These are phyloP conservation scores for Piromyces sp. DNA, from an alignment of 192 early-diverging fungal species.

Conservation along the genomic window DNA sequence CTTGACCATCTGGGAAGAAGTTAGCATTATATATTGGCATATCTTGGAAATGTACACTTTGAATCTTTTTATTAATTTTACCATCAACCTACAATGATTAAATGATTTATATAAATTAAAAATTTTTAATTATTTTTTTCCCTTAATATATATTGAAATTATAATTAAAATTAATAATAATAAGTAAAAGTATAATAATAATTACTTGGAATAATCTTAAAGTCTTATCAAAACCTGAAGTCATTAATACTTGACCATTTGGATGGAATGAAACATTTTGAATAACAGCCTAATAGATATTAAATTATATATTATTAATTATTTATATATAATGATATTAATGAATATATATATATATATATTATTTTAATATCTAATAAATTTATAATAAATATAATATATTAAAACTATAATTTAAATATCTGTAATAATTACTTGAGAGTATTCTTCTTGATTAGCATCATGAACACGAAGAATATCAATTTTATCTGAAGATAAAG, in stretches of 20 bases:
- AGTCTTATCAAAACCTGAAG: conserved; percentile 75
- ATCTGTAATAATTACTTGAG: conserved; percentile 21
- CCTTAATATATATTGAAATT: background rate
- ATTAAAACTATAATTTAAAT: no score
- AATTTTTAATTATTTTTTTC: background rate
- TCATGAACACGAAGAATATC: conserved; percentile 53
- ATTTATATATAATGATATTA: no score
- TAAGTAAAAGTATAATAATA: no score
- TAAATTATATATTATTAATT: no score
- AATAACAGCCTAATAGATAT: conserved; percentile 39
- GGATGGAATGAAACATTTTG: conserved; percentile 74
- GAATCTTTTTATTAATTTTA: conserved; percentile 79
- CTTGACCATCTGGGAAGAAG: conserved; percentile 56
- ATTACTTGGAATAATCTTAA: conserved; percentile 61
- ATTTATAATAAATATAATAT: no score
- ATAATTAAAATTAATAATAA: no score
- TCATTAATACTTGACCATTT: conserved; percentile 67
- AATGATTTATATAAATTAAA: no score
- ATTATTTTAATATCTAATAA: no score
- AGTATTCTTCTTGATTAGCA: conserved; percentile 52
- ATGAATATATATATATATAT: no score
- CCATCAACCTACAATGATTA: conserved; percentile 51
- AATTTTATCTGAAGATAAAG: conserved; percentile 32
- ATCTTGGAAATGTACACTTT: conserved; percentile 75
- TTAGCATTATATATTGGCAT: conserved; percentile 58